Percentiles rank a stretch among this genome's conserved stretches.
phyloP scores from a whole-genome alignment of 257 asterid species.

The Voacanga thouarsii region DNA sequence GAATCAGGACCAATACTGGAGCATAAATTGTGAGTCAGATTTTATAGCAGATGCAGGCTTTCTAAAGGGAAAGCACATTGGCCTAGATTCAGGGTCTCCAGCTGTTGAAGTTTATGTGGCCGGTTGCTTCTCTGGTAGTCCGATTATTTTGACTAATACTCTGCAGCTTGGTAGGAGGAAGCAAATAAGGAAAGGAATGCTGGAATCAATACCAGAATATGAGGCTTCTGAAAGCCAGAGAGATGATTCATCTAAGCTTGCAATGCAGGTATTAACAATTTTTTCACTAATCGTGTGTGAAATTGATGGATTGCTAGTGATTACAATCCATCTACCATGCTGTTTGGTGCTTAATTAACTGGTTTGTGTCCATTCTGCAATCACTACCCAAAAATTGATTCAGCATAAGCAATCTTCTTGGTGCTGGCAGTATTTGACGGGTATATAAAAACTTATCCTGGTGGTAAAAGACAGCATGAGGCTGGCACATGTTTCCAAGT shows the following conservation, averaged over 20 bases:
- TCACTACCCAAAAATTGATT: conserved; percentile 15
- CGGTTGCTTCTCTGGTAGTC: conserved; percentile 58
- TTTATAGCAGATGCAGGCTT: conserved; percentile 21
- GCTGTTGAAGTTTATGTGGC: conserved; percentile 67
- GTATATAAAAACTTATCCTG: conserved; percentile 48
- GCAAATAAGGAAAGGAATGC: conserved; percentile 51
- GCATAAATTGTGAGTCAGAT: conserved; percentile 49
- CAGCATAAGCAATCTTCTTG: conserved; percentile 33
- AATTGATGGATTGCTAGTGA: not conserved
- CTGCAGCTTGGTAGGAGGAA: conserved; percentile 54
- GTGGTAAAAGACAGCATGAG: conserved; percentile 23
- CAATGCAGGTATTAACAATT: conserved; percentile 39
- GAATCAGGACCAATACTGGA: conserved; percentile 45
- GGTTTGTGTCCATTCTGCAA: conserved; percentile 11
- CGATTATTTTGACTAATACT: conserved; percentile 52
- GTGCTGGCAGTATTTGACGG: conserved; percentile 29
- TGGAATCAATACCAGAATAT: conserved; percentile 66
- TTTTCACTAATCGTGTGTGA: not conserved
- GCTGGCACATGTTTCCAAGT: conserved; percentile 46
- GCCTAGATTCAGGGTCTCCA: conserved; percentile 35
- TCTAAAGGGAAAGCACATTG: conserved; percentile 31
- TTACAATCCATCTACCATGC: not conserved
- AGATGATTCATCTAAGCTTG: conserved; percentile 26
- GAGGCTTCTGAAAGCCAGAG: conserved; percentile 34
- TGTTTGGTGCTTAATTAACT: conserved; percentile 1